Evolutionary conservation across 1,284 basidiomycete genomes (phyloP), one percentile per base, ranked within the genome.

Genomic region (Ceraceosorus guamensis): DNA sequence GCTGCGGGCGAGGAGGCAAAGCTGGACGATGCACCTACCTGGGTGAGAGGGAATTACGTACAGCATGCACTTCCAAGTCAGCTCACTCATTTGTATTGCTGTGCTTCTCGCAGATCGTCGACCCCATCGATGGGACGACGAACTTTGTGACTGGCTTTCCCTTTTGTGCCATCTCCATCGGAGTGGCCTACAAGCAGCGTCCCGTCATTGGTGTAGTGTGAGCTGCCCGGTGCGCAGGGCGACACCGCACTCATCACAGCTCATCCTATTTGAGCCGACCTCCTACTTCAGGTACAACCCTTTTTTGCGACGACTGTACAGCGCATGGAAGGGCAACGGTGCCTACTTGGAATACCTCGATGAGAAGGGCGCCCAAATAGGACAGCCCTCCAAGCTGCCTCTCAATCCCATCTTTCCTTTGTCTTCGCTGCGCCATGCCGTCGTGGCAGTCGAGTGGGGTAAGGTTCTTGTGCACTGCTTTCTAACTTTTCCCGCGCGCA

Each of bases 361-460:
- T n/a, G n/a, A n/a, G n/a, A n/a, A n/a, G n/a, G n/a, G n/a, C n/a
- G n/a, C n/a, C n/a, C n/a, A n/a, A n/a, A n/a, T n/a, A n/a, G n/a
- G n/a, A n/a, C 79, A 63, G 80, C 80, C 45, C 79, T 56, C 79
- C 8, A 76, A 78, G n/a, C 79, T 85, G 30, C 88, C 84, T 46
- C 81, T 93, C 8, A 60, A 67, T 7, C 54, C 70, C 14, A 89
- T 91, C 0, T 79, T 87, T 32, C 80, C 82, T 6, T 83, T 87
- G 5, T 85, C 86, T 50, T 84, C 85, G 8, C 82, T 96, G 10
- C 84, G 84, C 31, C 85, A 89, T 70, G 91, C 89, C 4, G 81
- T 91, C 33, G 81, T 95, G 44, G 91, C 85, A 3, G 81, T 92
- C 52, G 92, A 97, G 78, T 96, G 90, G 87, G n/a, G n/a, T n/a